Base-by-base conservation (phyloP, 2,329 filamentous ascomycete species). In the Fusarium tuaranense region DNA sequence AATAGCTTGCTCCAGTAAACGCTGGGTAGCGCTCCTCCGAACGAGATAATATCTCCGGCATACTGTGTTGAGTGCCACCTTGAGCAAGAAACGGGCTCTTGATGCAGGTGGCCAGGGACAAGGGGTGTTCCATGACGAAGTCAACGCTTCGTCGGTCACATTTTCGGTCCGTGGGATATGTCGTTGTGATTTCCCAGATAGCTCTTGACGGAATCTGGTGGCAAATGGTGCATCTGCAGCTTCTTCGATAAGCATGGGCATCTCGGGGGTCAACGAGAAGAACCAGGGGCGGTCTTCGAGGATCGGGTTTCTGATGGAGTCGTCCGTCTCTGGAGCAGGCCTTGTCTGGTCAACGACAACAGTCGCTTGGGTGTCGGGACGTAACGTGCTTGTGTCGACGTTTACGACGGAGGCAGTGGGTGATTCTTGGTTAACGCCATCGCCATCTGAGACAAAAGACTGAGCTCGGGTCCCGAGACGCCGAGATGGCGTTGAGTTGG, bases 1-100 rank as follows among this genome's bases (percentile, higher is more conserved):
- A 39, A 83, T 80, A 4, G 80, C 77, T 20, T 80, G 78, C 55
- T 84, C 81, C 2, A 86, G 72, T 12, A 75, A 68, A 3, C 79
- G 78, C 3, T 81, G 72, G 2, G 84, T 79, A 7, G 76, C 74
- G 22, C 81, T 84, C 59, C 78, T 80, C 2, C 82, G 80, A 3
- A 84, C 79, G 14, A 85, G 79, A 63, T 86, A 84, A 68, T 83
- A 86, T 27, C 78, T 79, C 25, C 25, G 16, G 16, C 57, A 59
- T 30, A 59, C 78, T 14, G 82, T 83, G 25, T 80, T 80, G 12
- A 86, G 59, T 1, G 84, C 83, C 7, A 82, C 82, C 14, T 83
- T 81, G n/a, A 74, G 32, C 18, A 76, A 67, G 18, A 72, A 62
- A 2, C 68, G 69, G 6, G 67, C 72, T 27, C 58, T 79, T 7